phyloP scores from a whole-genome alignment of 345 rosid genomes.

The Eucalyptus tenuipes region DNA sequence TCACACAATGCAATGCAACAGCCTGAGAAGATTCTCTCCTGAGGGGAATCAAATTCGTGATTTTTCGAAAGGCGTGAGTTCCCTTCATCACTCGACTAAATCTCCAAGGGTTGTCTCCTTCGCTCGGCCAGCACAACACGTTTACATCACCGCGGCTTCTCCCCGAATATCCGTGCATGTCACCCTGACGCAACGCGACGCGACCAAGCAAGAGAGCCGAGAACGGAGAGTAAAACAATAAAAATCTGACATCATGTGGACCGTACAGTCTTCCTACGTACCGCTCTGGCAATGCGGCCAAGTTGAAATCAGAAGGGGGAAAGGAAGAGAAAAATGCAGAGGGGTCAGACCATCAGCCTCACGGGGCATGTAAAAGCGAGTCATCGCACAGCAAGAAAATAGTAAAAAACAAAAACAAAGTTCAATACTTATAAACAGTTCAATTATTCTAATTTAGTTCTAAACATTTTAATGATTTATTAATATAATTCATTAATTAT shows the following conservation, averaged over 20 bases:
- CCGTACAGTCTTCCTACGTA: background rate
- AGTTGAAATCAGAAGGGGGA: background rate
- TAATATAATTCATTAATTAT: background rate
- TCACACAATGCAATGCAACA: background rate
- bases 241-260: background rate
- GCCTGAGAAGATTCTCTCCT: background rate
- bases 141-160: background rate
- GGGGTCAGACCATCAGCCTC: background rate
- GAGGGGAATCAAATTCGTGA: background rate
- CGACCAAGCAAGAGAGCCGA: background rate
- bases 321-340: background rate
- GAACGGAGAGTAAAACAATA: too few relatives aligned
- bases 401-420: background rate
- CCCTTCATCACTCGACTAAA: background rate
- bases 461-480: rapidly evolving
- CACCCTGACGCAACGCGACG: background rate
- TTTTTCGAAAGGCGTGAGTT: background rate
- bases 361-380: background rate
- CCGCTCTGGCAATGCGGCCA: background rate
- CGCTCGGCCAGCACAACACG: background rate
- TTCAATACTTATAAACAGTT: background rate
- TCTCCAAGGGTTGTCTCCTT: background rate
- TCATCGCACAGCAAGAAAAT: background rate
- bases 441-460: rapidly evolving
- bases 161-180: background rate